Percentiles rank a stretch among this genome's conserved stretches.
These are phyloP conservation scores for Chamaecrista fasciculata DNA, from an alignment of 306 rosid genomes.

Conservation along the genomic window DNA sequence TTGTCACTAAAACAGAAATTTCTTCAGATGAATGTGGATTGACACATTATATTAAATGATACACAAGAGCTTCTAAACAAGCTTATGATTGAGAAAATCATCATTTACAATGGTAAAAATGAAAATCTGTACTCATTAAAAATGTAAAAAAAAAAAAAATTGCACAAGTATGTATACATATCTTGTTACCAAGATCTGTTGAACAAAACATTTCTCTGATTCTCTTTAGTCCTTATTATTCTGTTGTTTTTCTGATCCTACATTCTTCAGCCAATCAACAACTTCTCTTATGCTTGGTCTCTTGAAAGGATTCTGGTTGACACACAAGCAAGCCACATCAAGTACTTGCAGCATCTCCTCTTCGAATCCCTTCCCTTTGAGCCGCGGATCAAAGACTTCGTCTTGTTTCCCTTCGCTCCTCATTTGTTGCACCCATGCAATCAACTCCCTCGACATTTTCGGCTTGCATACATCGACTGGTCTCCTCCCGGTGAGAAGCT, in stretches of 20 bases:
- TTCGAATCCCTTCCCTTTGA: slow-evolving; percentile 72
- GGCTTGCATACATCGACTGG: slow-evolving; percentile 88
- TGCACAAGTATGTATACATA: slow-evolving; percentile 66
- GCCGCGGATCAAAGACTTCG: slow-evolving; percentile 63
- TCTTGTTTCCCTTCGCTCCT: slow-evolving; percentile 72
- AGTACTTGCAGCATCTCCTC: slow-evolving; percentile 78
- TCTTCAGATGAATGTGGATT: slow-evolving; percentile 30
- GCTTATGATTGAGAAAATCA: slow-evolving; percentile 27
- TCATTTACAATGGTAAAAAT: slow-evolving; percentile 46
- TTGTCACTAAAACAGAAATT: slow-evolving; percentile 19
- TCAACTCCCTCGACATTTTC: slow-evolving; percentile 70
- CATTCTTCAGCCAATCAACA: slow-evolving; percentile 74
- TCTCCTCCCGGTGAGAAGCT: slow-evolving; percentile 81
- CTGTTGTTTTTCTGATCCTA: slow-evolving; percentile 47
- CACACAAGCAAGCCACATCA: slow-evolving; percentile 89
- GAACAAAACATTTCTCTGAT: slow-evolving; percentile 26
- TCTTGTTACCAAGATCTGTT: slow-evolving; percentile 38
- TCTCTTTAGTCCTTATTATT: slow-evolving; percentile 51
- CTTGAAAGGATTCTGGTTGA: slow-evolving; percentile 71
- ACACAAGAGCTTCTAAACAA: slow-evolving; percentile 35
- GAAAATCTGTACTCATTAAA: slow-evolving; percentile 46
- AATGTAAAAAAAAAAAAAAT: slow-evolving; percentile 43
- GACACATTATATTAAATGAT: slow-evolving; percentile 28
- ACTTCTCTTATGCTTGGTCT: slow-evolving; percentile 87
- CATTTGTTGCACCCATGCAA: slow-evolving; percentile 82